Conservation (phyloP, 148 eudicot genomes). For the Rhododendron simsii region DNA sequence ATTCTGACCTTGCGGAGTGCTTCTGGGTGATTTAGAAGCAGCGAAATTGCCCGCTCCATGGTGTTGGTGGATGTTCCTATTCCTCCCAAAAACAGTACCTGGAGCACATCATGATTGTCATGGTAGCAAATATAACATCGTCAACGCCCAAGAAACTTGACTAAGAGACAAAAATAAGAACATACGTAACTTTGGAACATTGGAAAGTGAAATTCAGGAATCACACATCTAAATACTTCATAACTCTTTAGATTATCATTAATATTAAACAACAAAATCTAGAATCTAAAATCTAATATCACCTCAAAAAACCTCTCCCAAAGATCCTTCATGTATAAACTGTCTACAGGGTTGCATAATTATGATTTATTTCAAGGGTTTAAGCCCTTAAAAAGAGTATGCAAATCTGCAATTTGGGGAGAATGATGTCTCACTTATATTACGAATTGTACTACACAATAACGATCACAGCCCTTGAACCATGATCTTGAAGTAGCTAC, state of each 20-base stretch:
- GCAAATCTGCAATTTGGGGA: neutral
- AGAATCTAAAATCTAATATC: neutral
- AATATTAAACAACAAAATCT: neutral
- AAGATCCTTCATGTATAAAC: neutral
- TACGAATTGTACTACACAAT: neutral
- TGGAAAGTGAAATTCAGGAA: neutral
- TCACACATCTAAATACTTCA: neutral
- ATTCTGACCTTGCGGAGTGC: conserved; percentile 11
- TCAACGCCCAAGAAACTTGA: neutral
- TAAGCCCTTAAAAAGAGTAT: neutral
- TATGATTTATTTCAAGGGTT: neutral
- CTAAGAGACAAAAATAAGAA: neutral
- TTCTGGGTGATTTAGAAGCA: conserved; percentile 21
- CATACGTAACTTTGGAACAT: neutral
- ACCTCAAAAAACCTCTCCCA: neutral
- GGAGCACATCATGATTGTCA: neutral
- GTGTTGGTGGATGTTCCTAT: conserved; percentile 22
- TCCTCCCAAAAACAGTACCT: conserved; percentile 28
- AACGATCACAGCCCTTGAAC: neutral
- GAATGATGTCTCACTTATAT: neutral
- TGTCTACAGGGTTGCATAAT: neutral
- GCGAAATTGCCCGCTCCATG: conserved; percentile 27
- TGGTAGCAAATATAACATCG: neutral
- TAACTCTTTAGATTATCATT: neutral
- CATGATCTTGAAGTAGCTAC: neutral